Evolutionary conservation across 2,329 filamentous ascomycete species (phyloP).

Genomic region (Fusarium praegraminearum): DNA sequence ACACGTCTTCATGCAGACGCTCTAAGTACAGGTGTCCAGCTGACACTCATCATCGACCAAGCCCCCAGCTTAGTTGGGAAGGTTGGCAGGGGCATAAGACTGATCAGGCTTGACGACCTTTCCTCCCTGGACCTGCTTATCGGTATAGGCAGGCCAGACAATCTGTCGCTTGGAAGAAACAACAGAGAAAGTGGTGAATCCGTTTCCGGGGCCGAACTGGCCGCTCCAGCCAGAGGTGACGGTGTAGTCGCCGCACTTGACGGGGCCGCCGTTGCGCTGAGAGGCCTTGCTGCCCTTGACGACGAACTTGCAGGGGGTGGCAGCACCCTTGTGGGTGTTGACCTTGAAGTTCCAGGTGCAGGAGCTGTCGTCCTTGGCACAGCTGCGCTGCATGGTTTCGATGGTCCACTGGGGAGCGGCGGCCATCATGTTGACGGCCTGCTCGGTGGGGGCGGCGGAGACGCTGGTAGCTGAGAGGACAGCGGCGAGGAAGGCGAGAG

Average conservation of each 20-base stretch:
- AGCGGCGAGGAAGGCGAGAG: constrained; percentile 52
- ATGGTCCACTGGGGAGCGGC: constrained; percentile 57
- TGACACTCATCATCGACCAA: no score
- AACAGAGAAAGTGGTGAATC: constrained; percentile 66
- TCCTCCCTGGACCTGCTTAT: constrained; percentile 60
- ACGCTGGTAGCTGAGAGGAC: constrained; percentile 49
- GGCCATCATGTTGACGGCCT: constrained; percentile 56
- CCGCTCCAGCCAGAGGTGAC: constrained; percentile 67
- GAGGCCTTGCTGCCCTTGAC: constrained; percentile 53
- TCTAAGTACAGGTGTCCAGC: background rate
- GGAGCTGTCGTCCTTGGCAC: constrained; percentile 52
- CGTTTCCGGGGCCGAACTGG: constrained; percentile 64
- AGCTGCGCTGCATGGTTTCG: constrained; percentile 54
- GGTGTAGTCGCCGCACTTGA: constrained; percentile 61
- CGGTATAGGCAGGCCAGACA: constrained; percentile 65
- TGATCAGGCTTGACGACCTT: constrained; percentile 62
- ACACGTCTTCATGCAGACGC: background rate
- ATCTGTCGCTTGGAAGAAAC: constrained; percentile 57
- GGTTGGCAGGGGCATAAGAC: constrained; percentile 55
- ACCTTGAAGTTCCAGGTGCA: constrained; percentile 60
- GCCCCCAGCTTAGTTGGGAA: constrained; percentile 21
- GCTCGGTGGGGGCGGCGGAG: constrained; percentile 50
- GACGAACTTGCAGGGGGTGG: constrained; percentile 43
- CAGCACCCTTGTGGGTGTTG: constrained; percentile 57
- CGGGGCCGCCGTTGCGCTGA: constrained; percentile 54